Evolutionary conservation across 345 rosid species (phyloP).

Genomic region (Lumnitzera littorea): DNA sequence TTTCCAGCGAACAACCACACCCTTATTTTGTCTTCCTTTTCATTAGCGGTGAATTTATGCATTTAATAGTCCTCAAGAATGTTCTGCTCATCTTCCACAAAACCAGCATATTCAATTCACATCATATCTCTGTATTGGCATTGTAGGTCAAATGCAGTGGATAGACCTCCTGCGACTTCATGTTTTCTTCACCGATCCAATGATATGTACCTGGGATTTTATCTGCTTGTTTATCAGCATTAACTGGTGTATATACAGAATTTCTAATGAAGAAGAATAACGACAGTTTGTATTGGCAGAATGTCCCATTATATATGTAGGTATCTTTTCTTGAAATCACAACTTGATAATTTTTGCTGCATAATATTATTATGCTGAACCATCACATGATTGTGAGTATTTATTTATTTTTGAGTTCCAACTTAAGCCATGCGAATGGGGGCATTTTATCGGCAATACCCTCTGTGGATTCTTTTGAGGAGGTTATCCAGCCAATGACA

Average conservation of each 20-base stretch:
- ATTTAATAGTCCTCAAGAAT: no score
- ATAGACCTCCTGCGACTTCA: slow-evolving; percentile 71
- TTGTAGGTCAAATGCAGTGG: slow-evolving; percentile 84
- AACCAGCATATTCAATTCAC: background rate
- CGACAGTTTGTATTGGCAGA: slow-evolving; percentile 83
- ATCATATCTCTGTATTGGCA: slow-evolving; percentile 2
- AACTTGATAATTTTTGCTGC: background rate
- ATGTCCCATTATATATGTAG: slow-evolving; percentile 56
- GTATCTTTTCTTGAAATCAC: slow-evolving; percentile 37
- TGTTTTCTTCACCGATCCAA: slow-evolving; percentile 84
- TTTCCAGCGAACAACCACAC: no score
- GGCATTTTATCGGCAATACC: no score
- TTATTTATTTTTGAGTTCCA: no score
- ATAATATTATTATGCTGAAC: background rate
- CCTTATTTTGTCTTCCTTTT: no score
- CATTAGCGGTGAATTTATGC: no score
- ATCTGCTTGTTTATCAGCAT: slow-evolving; percentile 89
- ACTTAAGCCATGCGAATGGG: no score
- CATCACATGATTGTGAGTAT: no score
- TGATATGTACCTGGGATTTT: slow-evolving; percentile 77
- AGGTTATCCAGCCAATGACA: no score
- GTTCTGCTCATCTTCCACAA: no score
- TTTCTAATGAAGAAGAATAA: slow-evolving; percentile 85
- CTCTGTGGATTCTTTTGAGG: no score
- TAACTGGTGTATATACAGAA: slow-evolving; percentile 95